These are phyloP conservation scores for Bipolaris sorokiniana DNA, from an alignment of 2,329 filamentous ascomycete species.

Conservation along the genomic window DNA sequence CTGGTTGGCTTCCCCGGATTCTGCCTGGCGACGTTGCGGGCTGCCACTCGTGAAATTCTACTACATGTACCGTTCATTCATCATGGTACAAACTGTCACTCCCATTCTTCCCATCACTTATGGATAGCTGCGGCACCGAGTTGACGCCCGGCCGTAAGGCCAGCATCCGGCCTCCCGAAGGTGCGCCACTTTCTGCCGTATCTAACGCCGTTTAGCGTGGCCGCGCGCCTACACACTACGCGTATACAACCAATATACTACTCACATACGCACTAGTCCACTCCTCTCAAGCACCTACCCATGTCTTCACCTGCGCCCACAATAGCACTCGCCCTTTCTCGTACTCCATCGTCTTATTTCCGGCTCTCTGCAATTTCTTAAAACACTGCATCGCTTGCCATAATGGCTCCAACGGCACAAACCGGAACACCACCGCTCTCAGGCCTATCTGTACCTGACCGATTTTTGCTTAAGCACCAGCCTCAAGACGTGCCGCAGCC, in stretches of 20 bases:
- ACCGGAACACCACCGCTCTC: too few relatives aligned
- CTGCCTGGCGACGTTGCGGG: not conserved
- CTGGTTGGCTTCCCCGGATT: constrained; percentile 2
- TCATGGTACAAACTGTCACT: not conserved
- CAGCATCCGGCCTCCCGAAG: not conserved
- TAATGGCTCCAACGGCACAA: not conserved
- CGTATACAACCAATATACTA: not conserved
- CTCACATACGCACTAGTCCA: not conserved
- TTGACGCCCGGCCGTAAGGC: not conserved
- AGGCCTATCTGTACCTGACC: not conserved
- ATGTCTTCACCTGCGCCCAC: not conserved
- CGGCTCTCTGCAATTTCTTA: too few relatives aligned
- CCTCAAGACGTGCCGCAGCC: too few relatives aligned
- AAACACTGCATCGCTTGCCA: not conserved
- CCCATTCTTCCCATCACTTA: not conserved
- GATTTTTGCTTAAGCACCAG: too few relatives aligned
- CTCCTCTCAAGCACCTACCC: not conserved
- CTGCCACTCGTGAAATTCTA: too few relatives aligned
- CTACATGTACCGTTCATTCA: too few relatives aligned
- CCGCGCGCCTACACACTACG: not conserved
- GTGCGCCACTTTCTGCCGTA: not conserved
- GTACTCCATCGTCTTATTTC: not conserved
- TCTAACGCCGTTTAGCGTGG: not conserved
- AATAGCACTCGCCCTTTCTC: not conserved
- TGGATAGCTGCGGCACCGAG: not conserved